These are phyloP conservation scores for Plasmodium yoelii DNA, from an alignment of 169 alveolate species.

Conservation along the genomic window DNA sequence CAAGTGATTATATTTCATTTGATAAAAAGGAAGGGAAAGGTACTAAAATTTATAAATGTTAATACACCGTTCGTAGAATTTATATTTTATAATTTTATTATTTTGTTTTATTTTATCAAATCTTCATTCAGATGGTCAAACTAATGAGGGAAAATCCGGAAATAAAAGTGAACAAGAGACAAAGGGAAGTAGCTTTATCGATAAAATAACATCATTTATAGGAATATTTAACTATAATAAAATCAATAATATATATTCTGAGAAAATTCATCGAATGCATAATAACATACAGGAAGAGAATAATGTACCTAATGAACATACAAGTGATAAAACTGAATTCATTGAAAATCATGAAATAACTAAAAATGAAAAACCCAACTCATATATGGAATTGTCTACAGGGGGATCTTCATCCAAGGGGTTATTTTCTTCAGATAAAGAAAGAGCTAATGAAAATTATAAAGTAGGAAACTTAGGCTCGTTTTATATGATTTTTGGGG, in stretches of 20 bases:
- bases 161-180: neutral
- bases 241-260: slow-evolving; percentile 12
- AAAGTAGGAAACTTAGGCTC: slow-evolving; percentile 71
- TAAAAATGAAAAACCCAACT: slow-evolving; percentile 25
- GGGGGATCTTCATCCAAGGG: neutral
- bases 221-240: slow-evolving; percentile 34
- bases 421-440: slow-evolving; percentile 24
- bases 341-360: slow-evolving; percentile 3
- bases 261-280: slow-evolving; percentile 3
- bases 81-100: neutral
- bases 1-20: slow-evolving; percentile 38
- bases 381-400: slow-evolving; percentile 43
- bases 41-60: neutral
- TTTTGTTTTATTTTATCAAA: neutral
- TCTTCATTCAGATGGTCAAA: too few relatives aligned
- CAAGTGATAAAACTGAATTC: neutral
- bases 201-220: slow-evolving; percentile 47
- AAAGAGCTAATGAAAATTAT: slow-evolving; percentile 22
- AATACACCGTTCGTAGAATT: neutral
- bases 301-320: neutral
- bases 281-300: neutral
- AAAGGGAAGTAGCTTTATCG: slow-evolving; percentile 29
- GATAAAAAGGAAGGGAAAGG: slow-evolving; percentile 3
- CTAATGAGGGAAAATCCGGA: too few relatives aligned
- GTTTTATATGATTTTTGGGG: slow-evolving; percentile 62